Conservation (phyloP, 805 yeast genomes). For the Schwanniomyces pseudopolymorphus region DNA sequence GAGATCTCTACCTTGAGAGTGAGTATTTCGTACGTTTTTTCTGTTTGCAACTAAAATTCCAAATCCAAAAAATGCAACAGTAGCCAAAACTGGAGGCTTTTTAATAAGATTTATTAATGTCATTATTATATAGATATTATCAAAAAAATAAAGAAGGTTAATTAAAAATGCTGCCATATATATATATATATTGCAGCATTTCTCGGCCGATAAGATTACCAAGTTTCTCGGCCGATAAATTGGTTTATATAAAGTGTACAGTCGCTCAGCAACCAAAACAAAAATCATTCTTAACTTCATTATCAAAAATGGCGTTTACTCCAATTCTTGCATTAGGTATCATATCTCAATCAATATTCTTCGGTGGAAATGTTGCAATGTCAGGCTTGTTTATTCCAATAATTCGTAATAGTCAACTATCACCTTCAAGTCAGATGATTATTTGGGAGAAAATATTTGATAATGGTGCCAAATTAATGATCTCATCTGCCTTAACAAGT, state of each 20-base stretch:
- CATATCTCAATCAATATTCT: slow-evolving; percentile 5
- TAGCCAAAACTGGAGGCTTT: too few species aligned
- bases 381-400: slow-evolving; percentile 4
- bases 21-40: too few species aligned
- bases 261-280: background rate
- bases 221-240: background rate
- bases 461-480: slow-evolving; percentile 1
- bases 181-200: too few species aligned
- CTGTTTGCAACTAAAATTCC: background rate
- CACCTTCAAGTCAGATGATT: background rate
- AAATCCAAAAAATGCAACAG: too few species aligned
- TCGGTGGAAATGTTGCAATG: slow-evolving; percentile 5
- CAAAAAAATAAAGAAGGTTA: too few species aligned
- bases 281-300: background rate
- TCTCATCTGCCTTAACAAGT: background rate
- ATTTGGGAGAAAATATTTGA: background rate
- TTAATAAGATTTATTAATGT: too few species aligned
- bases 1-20: background rate
- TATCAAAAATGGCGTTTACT: slow-evolving; percentile 1
- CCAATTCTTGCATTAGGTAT: slow-evolving; percentile 5
- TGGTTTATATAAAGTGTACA: too few species aligned
- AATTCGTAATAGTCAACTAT: background rate
- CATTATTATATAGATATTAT: too few species aligned
- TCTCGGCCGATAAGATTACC: too few species aligned
- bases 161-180: too few species aligned